A percentile compares a stretch with the other conserved stretches of the same genome.
These are phyloP conservation scores for Flaveria robusta DNA, from an alignment of 129 eudicot genomes.

Conservation along the genomic window DNA sequence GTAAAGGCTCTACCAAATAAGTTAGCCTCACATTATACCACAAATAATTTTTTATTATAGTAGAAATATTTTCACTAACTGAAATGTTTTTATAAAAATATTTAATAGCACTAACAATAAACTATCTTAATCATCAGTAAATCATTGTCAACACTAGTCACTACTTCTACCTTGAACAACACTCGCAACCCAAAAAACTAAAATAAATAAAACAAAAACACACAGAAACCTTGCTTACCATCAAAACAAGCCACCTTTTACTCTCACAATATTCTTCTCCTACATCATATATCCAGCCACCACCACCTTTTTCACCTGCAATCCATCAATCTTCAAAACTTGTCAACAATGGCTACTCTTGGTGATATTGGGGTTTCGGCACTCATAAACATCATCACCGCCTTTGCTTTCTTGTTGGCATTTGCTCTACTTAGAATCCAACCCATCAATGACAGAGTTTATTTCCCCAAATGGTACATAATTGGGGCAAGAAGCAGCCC, in stretches of 20 bases:
- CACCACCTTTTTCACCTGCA: background rate
- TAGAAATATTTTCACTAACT: too few relatives aligned
- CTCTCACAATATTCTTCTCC: background rate
- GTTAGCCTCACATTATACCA: too few relatives aligned
- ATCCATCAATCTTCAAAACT: background rate
- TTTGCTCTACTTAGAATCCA: constrained; percentile 61
- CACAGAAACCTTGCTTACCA: background rate
- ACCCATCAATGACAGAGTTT: constrained; percentile 57
- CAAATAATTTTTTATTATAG: too few relatives aligned
- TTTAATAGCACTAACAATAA: too few relatives aligned
- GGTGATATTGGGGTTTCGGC: constrained; percentile 46
- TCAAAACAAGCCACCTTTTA: background rate
- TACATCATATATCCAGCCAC: background rate
- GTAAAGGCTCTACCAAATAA: too few relatives aligned
- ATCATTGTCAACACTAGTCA: too few relatives aligned
- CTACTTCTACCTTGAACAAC: too few relatives aligned
- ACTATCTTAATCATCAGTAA: too few relatives aligned
- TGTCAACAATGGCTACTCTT: constrained; percentile 36
- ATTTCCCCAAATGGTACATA: constrained; percentile 56
- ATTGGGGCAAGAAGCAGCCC: constrained; percentile 50
- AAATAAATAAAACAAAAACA: too few relatives aligned
- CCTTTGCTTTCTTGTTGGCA: constrained; percentile 49
- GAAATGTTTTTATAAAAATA: too few relatives aligned
- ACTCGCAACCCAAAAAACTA: too few relatives aligned
- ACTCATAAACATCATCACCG: constrained; percentile 36